These are phyloP conservation scores for Meyerozyma carpophila DNA, from an alignment of 1,139 yeast genomes.

Conservation along the genomic window DNA sequence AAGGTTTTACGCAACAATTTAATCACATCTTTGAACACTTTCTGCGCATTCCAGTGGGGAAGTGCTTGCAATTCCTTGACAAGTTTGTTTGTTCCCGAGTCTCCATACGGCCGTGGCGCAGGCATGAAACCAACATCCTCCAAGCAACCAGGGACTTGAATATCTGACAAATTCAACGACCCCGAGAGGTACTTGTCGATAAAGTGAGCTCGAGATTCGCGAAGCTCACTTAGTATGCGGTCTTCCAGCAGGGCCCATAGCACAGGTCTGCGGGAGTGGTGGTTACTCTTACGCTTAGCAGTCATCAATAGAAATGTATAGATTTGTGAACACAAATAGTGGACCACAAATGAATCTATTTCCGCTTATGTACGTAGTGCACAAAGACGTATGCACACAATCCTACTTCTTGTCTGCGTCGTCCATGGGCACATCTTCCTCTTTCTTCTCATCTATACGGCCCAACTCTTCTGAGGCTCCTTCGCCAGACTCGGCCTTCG, in stretches of 20 bases:
- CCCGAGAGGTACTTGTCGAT: slow-evolving; percentile 29
- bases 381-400: neutral
- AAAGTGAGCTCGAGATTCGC: neutral
- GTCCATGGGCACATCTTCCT: slow-evolving; percentile 10
- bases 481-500: slow-evolving; percentile 21
- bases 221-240: neutral
- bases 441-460: slow-evolving; percentile 29
- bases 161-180: slow-evolving; percentile 49
- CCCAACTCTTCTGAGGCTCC: slow-evolving; percentile 18
- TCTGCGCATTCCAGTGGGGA: slow-evolving; percentile 48
- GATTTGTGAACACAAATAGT: neutral
- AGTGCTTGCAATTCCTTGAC: slow-evolving; percentile 37
- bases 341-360: neutral
- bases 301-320: neutral
- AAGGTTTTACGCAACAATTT: slow-evolving; percentile 27
- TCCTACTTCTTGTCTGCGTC: neutral
- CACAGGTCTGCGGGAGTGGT: neutral
- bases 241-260: neutral
- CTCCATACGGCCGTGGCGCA: slow-evolving; percentile 55
- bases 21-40: slow-evolving; percentile 34
- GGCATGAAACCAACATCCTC: slow-evolving; percentile 43
- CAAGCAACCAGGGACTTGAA: slow-evolving; percentile 53
- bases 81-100: slow-evolving; percentile 31
- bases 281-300: neutral
- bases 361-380: neutral